phyloP scores from a whole-genome alignment of 2,329 filamentous ascomycete species.

The Fusarium temperatum region DNA sequence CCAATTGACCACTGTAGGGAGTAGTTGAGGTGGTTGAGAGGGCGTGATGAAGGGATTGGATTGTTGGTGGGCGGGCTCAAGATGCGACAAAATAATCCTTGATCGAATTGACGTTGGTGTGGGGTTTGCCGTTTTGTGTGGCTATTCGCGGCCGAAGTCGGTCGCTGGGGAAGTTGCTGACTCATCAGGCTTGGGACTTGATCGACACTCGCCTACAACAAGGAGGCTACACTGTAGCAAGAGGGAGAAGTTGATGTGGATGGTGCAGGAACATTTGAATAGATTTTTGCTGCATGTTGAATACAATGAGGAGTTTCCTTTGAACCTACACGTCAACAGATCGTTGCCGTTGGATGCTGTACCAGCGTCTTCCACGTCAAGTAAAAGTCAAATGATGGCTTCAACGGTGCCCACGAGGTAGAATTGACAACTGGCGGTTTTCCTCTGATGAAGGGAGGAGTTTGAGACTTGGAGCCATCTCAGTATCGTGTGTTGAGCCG shows the following conservation, averaged over 20 bases:
- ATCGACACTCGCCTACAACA: background rate
- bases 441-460: too few relatives aligned
- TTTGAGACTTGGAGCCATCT: background rate
- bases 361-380: too few relatives aligned
- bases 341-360: too few relatives aligned
- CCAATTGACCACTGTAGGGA: conserved; percentile 19
- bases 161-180: background rate
- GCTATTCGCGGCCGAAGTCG: conserved; percentile 9
- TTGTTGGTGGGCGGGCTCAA: background rate
- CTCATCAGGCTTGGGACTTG: background rate
- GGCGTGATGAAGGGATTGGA: background rate
- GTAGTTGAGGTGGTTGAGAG: background rate
- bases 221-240: too few relatives aligned
- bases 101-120: conserved; percentile 6
- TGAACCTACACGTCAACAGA: background rate
- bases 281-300: accelerated
- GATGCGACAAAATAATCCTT: conserved; percentile 9
- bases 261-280: too few relatives aligned
- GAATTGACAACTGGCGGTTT: too few relatives aligned
- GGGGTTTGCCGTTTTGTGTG: background rate
- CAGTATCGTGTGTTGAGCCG: background rate
- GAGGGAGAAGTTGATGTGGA: background rate
- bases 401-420: background rate
- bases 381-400: background rate
- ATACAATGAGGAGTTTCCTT: background rate